These are phyloP conservation scores for Suillus cothurnatus DNA, from an alignment of 768 basidiomycete genomes.

Conservation along the genomic window DNA sequence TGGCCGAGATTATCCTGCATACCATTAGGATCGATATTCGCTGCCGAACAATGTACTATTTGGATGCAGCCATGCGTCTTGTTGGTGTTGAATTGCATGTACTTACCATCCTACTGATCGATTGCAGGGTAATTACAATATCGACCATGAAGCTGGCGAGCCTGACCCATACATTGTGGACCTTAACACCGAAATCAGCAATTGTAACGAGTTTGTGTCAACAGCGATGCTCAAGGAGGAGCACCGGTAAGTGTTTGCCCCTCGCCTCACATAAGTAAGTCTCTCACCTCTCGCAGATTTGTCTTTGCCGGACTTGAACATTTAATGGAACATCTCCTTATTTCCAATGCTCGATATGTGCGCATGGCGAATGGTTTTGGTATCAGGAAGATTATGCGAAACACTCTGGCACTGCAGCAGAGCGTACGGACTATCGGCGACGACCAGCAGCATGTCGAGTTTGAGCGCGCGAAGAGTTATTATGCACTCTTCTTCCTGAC, in stretches of 20 bases:
- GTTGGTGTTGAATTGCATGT: slow-evolving; percentile 41
- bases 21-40: slow-evolving; percentile 88
- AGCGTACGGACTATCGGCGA: slow-evolving; percentile 77
- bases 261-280: not conserved
- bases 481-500: slow-evolving; percentile 76
- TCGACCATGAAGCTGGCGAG: slow-evolving; percentile 84
- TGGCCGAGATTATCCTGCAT: slow-evolving; percentile 84
- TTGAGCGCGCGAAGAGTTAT: slow-evolving; percentile 77
- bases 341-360: slow-evolving; percentile 73
- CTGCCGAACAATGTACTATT: slow-evolving; percentile 78
- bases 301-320: slow-evolving; percentile 83
- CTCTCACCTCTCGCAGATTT: slow-evolving; percentile 55
- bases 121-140: slow-evolving; percentile 77
- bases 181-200: slow-evolving; percentile 77
- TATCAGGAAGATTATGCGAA: slow-evolving; percentile 83
- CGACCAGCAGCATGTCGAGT: slow-evolving; percentile 61
- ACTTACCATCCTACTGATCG: slow-evolving; percentile 11
- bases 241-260: slow-evolving; percentile 54
- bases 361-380: slow-evolving; percentile 72
- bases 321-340: slow-evolving; percentile 82
- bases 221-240: slow-evolving; percentile 64
- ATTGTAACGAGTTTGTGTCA: slow-evolving; percentile 71
- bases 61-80: slow-evolving; percentile 77
- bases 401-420: slow-evolving; percentile 91
- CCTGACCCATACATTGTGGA: slow-evolving; percentile 90